Evolutionary conservation across 2,329 filamentous ascomycete species (phyloP).

Genomic region (Botrytis galanthina): DNA sequence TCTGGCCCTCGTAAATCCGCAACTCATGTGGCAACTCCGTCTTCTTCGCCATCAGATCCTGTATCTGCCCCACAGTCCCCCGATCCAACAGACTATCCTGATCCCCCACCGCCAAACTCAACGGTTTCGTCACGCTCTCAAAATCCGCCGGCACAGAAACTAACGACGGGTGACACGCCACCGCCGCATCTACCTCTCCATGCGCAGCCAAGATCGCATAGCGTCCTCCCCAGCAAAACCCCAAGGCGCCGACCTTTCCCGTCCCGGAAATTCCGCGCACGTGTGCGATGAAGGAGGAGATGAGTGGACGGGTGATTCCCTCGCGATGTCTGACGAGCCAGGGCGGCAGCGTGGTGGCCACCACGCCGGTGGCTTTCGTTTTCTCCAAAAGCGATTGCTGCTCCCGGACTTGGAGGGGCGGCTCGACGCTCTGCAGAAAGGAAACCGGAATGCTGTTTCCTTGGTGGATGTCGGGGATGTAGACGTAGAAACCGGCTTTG

Average conservation of each 20-base stretch:
- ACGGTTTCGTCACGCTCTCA: constrained; percentile 44
- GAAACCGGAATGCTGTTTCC: constrained; percentile 43
- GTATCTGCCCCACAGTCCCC: constrained; percentile 30
- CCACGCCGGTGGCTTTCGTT: constrained; percentile 42
- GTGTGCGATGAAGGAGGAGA: constrained; percentile 41
- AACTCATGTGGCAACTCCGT: constrained; percentile 37
- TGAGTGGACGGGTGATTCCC: constrained; percentile 37
- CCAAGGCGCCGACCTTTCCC: constrained; percentile 51
- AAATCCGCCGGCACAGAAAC: constrained; percentile 47
- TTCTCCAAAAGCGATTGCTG: constrained; percentile 41
- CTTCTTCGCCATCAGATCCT: constrained; percentile 35
- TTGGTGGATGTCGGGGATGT: constrained; percentile 47
- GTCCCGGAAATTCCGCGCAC: constrained; percentile 38
- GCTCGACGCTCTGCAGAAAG: constrained; percentile 45
- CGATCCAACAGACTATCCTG: constrained; percentile 44
- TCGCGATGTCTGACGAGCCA: constrained; percentile 41
- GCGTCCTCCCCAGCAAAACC: constrained; percentile 64
- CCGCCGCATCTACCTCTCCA: constrained; percentile 42
- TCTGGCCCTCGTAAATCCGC: constrained; percentile 40
- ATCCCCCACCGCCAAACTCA: constrained; percentile 48
- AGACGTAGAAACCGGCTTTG: constrained; percentile 43
- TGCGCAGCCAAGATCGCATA: constrained; percentile 49
- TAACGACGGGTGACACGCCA: constrained; percentile 49
- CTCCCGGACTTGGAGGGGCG: constrained; percentile 42
- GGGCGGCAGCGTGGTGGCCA: constrained; percentile 43